A percentile compares a stretch with the other conserved stretches of the same genome.
Evolutionary conservation across 176 grass and related monocot species (phyloP).

Genomic region (Cymbopogon citratus): DNA sequence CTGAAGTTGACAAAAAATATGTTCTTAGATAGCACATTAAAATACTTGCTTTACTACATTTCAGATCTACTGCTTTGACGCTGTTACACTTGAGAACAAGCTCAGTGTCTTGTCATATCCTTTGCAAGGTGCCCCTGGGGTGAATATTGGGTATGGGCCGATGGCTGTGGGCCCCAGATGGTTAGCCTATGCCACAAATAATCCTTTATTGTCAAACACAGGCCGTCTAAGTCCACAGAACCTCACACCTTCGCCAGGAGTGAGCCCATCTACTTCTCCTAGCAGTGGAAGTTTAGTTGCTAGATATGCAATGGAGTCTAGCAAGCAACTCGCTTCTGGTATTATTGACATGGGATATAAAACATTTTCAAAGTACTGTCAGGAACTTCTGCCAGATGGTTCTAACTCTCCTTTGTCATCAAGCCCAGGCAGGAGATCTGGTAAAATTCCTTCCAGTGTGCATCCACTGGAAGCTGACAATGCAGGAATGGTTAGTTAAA

Average conservation of each 20-base stretch:
- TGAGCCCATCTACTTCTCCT: constrained; percentile 96
- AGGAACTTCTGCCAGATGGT: constrained; percentile 92
- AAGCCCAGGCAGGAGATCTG: constrained; percentile 72
- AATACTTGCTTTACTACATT: constrained; percentile 26
- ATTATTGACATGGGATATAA: constrained; percentile 99
- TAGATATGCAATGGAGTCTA: constrained; percentile 98
- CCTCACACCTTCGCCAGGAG: constrained; percentile 90
- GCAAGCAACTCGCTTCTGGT: constrained; percentile 95
- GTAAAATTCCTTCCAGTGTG: constrained; percentile 64
- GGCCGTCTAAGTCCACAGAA: constrained; percentile 97
- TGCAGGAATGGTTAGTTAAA: constrained; percentile 81
- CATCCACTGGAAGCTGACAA: constrained; percentile 90
- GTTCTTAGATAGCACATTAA: background rate
- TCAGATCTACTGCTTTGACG: constrained; percentile 99
- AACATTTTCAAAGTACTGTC: constrained; percentile 91
- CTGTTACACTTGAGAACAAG: constrained; percentile 95
- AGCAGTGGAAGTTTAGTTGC: constrained; percentile 94
- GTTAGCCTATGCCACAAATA: constrained; percentile 90
- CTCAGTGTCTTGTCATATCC: constrained; percentile 89
- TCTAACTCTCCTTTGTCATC: constrained; percentile 80
- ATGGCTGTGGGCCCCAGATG: constrained; percentile 97
- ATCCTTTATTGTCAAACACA: constrained; percentile 68
- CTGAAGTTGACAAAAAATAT: background rate
- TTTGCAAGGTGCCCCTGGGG: constrained; percentile 78
- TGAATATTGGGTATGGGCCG: constrained; percentile 89